Evolutionary conservation across 352 stramenopile genomes (phyloP).

Genomic region (Globisporangium emineosum): DNA sequence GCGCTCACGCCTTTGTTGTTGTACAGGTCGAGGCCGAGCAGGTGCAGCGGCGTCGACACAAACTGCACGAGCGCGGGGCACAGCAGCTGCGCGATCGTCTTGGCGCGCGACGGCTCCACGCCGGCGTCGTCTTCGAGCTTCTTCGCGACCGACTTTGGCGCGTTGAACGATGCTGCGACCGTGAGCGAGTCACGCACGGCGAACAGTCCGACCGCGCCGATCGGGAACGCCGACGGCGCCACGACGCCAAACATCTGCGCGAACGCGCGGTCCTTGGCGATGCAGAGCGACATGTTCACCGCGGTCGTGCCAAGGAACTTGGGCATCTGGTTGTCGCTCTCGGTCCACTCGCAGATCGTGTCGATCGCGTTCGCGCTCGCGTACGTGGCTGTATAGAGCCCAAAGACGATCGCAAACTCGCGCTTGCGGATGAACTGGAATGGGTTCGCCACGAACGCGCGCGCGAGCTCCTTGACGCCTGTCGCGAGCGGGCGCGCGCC

Average conservation of each 20-base stretch:
- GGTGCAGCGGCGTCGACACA: constrained; percentile 85
- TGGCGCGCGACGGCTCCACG: constrained; percentile 49
- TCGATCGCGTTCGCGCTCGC: constrained; percentile 83
- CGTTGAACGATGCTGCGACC: constrained; percentile 86
- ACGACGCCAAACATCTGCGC: constrained; percentile 90
- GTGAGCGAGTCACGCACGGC: constrained; percentile 85
- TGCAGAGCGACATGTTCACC: constrained; percentile 90
- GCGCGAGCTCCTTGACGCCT: constrained; percentile 63
- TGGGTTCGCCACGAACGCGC: constrained; percentile 60
- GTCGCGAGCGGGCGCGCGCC: constrained; percentile 56
- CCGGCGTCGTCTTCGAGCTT: constrained; percentile 50
- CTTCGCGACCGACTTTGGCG: constrained; percentile 63
- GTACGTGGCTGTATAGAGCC: constrained; percentile 90
- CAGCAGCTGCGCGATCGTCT: constrained; percentile 71
- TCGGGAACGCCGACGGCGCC: constrained; percentile 65
- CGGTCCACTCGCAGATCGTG: constrained; percentile 76
- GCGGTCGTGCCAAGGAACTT: constrained; percentile 88
- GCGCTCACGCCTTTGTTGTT: constrained; percentile 57
- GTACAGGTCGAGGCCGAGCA: constrained; percentile 88
- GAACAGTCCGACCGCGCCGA: constrained; percentile 84
- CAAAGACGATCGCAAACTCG: constrained; percentile 89
- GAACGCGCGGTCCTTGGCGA: constrained; percentile 91
- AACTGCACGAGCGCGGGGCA: constrained; percentile 86
- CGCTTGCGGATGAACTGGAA: constrained; percentile 81
- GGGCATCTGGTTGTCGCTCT: constrained; percentile 77